Conservation (phyloP, 2,329 filamentous ascomycete genomes). For the Xylaria sp. region DNA sequence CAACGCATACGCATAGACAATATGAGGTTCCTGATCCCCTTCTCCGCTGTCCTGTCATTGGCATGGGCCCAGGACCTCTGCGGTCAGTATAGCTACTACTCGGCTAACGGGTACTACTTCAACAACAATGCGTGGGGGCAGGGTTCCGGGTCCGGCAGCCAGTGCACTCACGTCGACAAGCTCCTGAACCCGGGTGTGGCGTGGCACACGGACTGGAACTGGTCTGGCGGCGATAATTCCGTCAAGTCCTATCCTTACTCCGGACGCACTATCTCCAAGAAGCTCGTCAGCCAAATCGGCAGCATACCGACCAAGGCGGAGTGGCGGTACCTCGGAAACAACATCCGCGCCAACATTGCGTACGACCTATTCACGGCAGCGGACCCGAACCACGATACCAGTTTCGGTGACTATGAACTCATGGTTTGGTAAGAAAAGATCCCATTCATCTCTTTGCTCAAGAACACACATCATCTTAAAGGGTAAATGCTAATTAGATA, state of each 20-base stretch:
- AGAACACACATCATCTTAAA: not conserved
- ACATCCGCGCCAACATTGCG: slow-evolving; percentile 26
- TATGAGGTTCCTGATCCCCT: slow-evolving; percentile 21
- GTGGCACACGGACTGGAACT: slow-evolving; percentile 26
- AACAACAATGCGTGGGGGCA: slow-evolving; percentile 29
- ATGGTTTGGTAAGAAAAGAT: slow-evolving; percentile 28
- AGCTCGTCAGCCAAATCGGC: slow-evolving; percentile 24
- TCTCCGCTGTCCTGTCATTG: slow-evolving; percentile 17
- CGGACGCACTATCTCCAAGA: slow-evolving; percentile 18
- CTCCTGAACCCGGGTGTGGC: slow-evolving; percentile 22
- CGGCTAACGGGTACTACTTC: slow-evolving; percentile 23
- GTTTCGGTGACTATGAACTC: slow-evolving; percentile 27
- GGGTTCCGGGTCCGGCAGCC: slow-evolving; percentile 16
- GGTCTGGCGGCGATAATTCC: slow-evolving; percentile 26
- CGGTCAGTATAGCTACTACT: slow-evolving; percentile 21
- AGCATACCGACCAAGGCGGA: slow-evolving; percentile 29
- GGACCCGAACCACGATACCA: slow-evolving; percentile 24
- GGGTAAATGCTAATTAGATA: not conserved
- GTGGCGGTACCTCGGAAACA: slow-evolving; percentile 23
- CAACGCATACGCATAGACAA: not conserved
- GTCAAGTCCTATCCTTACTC: slow-evolving; percentile 28
- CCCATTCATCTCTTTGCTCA: not conserved
- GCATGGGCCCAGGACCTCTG: slow-evolving; percentile 25
- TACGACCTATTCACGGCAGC: slow-evolving; percentile 29
- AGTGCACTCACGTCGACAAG: slow-evolving; percentile 26